Percentiles rank a stretch among this genome's conserved stretches.
These are phyloP conservation scores for Blastobotrys malaysiensis DNA, from an alignment of 1,139 yeast genomes.

Conservation along the genomic window DNA sequence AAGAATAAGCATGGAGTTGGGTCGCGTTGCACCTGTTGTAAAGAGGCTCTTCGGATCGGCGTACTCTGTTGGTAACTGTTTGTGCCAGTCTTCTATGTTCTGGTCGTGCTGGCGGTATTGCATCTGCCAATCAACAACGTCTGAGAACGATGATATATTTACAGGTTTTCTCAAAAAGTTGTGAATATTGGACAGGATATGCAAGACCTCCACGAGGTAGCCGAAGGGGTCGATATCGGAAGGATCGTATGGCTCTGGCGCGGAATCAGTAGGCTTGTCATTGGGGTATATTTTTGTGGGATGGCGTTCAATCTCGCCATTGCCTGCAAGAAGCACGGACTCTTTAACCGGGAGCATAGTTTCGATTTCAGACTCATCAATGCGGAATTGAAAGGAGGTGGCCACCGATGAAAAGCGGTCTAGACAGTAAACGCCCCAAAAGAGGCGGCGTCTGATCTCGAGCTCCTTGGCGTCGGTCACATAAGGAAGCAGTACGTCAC, in stretches of 20 bases:
- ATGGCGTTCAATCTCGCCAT: not conserved
- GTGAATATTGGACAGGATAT: constrained; percentile 20
- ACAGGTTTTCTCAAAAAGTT: constrained; percentile 20
- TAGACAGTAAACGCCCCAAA: constrained; percentile 22
- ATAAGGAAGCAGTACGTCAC: constrained; percentile 17
- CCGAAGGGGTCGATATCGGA: constrained; percentile 18
- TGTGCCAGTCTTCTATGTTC: constrained; percentile 22
- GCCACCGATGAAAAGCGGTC: constrained; percentile 22
- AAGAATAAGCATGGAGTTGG: constrained; percentile 19
- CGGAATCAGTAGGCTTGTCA: not conserved
- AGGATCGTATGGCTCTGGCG: not conserved
- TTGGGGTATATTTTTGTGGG: not conserved
- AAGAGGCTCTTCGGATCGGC: not conserved
- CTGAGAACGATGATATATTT: constrained; percentile 17
- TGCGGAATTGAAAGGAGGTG: constrained; percentile 20
- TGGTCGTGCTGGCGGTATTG: constrained; percentile 20
- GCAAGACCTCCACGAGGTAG: constrained; percentile 17
- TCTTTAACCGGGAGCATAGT: constrained; percentile 19
- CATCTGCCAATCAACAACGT: constrained; percentile 23
- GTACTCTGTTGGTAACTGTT: constrained; percentile 17
- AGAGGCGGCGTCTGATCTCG: constrained; percentile 21
- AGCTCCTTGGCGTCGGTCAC: constrained; percentile 16
- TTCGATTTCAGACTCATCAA: constrained; percentile 18
- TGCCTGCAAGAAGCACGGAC: constrained; percentile 13
- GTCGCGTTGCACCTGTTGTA: not conserved